Percentiles rank a stretch among this genome's conserved stretches.
Evolutionary conservation across 192 early-diverging fungal genomes (phyloP).

Genomic region (Coemansia sp.): DNA sequence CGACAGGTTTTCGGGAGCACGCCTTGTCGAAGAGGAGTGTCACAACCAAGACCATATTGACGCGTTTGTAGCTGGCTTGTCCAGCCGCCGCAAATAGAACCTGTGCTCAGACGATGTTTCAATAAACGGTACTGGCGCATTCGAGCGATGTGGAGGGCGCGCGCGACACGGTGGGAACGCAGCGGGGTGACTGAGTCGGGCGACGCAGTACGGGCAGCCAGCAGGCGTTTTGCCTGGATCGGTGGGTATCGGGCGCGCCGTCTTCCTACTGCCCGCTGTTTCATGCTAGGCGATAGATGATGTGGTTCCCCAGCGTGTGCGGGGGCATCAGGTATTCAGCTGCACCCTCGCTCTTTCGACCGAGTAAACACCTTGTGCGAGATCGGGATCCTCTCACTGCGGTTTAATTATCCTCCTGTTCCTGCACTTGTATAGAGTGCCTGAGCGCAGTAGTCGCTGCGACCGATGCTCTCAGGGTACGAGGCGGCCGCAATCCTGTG

Average conservation of each 20-base stretch:
- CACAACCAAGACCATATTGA: slow-evolving; percentile 11
- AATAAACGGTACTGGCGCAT: too few species aligned
- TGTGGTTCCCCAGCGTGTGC: background rate
- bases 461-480: slow-evolving; percentile 6
- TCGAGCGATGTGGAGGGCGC: too few species aligned
- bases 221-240: slow-evolving; percentile 6
- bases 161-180: slow-evolving; percentile 2
- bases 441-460: background rate
- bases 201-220: background rate
- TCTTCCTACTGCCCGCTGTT: slow-evolving; percentile 13
- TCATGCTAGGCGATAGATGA: background rate
- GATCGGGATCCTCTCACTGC: background rate
- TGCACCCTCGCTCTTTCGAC: slow-evolving; percentile 2
- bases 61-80: slow-evolving; percentile 15
- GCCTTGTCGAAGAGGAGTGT: slow-evolving; percentile 43
- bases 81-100: background rate
- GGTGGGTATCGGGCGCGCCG: too few species aligned
- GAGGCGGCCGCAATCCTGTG: background rate
- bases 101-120: background rate
- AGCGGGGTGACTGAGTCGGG: background rate
- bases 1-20: slow-evolving; percentile 13
- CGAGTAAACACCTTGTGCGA: slow-evolving; percentile 35
- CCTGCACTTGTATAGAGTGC: background rate
- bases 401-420: background rate
- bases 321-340: background rate